These are phyloP conservation scores for Boletus patriciae DNA, from an alignment of 768 basidiomycete genomes.

Conservation along the genomic window DNA sequence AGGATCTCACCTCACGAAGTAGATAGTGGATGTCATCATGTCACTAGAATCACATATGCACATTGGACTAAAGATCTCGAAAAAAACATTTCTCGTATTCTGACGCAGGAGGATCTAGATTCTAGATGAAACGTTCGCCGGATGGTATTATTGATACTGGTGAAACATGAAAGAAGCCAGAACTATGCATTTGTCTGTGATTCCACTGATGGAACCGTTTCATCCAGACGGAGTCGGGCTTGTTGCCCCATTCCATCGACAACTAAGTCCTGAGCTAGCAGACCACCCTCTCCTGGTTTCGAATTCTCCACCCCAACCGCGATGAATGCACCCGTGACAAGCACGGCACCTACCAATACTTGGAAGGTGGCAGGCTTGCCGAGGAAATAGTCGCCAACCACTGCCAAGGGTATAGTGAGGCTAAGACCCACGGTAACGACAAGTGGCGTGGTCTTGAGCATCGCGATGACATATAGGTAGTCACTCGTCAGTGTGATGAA, in stretches of 20 bases:
- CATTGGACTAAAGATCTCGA: background rate
- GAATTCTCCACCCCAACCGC: slow-evolving; percentile 61
- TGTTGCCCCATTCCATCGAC: slow-evolving; percentile 3
- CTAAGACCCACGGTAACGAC: slow-evolving; percentile 92
- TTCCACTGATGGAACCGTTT: slow-evolving; percentile 3
- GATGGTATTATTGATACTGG: background rate
- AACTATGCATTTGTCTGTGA: slow-evolving; percentile 8
- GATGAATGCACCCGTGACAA: slow-evolving; percentile 80
- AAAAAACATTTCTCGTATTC: background rate
- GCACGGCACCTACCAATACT: slow-evolving; percentile 68
- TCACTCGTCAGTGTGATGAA: slow-evolving; percentile 80
- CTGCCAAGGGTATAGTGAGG: slow-evolving; percentile 90
- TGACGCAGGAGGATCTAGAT: background rate
- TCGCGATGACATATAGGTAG: slow-evolving; percentile 82
- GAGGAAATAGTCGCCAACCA: slow-evolving; percentile 75
- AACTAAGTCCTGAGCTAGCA: slow-evolving; percentile 1
- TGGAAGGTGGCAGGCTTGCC: slow-evolving; percentile 54
- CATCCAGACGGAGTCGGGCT: slow-evolving; percentile 6
- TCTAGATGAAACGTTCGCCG: background rate
- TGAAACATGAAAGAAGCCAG: background rate
- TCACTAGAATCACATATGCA: no score
- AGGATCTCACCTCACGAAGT: no score
- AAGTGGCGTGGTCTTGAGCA: slow-evolving; percentile 95
- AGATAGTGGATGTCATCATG: no score
- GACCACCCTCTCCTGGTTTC: slow-evolving; percentile 38